Evolutionary conservation across 805 yeast species (phyloP).

Genomic region (Maudiozyma barnettii): DNA sequence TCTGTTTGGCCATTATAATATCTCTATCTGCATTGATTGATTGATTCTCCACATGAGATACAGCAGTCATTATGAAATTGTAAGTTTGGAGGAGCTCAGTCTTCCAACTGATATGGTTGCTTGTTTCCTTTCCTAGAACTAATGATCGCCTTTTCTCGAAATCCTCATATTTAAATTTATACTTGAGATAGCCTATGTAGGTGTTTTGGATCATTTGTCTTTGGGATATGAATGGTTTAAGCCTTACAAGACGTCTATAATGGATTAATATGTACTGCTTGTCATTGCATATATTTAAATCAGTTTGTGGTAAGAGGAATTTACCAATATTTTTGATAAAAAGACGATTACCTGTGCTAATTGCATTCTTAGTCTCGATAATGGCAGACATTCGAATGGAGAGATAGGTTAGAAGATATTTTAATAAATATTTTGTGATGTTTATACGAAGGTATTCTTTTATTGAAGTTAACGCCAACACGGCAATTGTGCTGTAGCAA

Average conservation of each 20-base stretch:
- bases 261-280: slow-evolving; percentile 5
- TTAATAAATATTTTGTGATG: no score
- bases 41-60: slow-evolving; percentile 8
- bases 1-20: slow-evolving; percentile 7
- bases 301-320: background rate
- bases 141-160: slow-evolving; percentile 14
- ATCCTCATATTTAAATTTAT: slow-evolving; percentile 24
- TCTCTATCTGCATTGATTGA: slow-evolving; percentile 1
- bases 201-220: slow-evolving; percentile 19
- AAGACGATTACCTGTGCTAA: background rate
- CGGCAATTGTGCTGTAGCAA: no score
- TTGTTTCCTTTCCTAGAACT: slow-evolving; percentile 5
- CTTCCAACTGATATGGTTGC: slow-evolving; percentile 1
- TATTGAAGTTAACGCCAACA: no score
- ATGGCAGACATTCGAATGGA: background rate
- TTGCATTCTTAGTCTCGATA: background rate
- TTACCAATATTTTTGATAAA: background rate
- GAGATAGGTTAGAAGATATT: background rate
- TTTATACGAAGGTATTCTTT: background rate
- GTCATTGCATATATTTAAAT: background rate
- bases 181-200: slow-evolving; percentile 21
- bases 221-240: slow-evolving; percentile 21
- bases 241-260: slow-evolving; percentile 23
- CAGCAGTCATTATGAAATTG: slow-evolving; percentile 19
- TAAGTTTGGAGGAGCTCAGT: slow-evolving; percentile 10